Evolutionary conservation across 805 yeast species (phyloP).

Genomic region (Saccharomycodes ludwigii): DNA sequence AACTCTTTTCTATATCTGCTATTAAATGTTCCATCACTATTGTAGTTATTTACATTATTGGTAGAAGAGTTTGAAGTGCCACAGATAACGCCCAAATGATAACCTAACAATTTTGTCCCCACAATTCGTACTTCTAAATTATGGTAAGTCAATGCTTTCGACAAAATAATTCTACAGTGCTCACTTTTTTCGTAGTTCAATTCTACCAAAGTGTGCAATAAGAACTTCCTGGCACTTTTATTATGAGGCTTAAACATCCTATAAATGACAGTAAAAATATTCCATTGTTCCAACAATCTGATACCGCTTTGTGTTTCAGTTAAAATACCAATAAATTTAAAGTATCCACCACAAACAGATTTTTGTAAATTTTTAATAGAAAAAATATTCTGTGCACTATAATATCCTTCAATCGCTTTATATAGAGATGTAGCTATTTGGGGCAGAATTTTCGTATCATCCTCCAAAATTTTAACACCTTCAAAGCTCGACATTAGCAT

Average conservation of each 20-base stretch:
- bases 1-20: constrained; percentile 1
- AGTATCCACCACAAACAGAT: constrained; percentile 66
- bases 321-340: constrained; percentile 65
- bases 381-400: constrained; percentile 52
- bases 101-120: constrained; percentile 43
- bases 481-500: constrained; percentile 47
- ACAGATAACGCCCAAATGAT: constrained; percentile 5
- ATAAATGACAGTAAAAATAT: constrained; percentile 68
- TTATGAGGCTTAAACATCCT: constrained; percentile 49
- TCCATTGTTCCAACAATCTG: constrained; percentile 65
- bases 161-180: constrained; percentile 55
- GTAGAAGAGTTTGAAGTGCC: constrained; percentile 2
- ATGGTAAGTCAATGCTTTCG: constrained; percentile 49
- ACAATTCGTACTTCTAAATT: constrained; percentile 38
- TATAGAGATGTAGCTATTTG: constrained; percentile 81
- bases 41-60: neutral
- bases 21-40: neutral
- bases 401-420: constrained; percentile 23
- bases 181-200: constrained; percentile 49
- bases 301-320: constrained; percentile 52
- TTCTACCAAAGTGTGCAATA: constrained; percentile 44
- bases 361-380: constrained; percentile 43
- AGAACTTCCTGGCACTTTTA: constrained; percentile 39
- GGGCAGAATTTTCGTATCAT: constrained; percentile 61
- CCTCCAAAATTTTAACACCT: constrained; percentile 55